Conservation (phyloP, 164 flowering plant genomes). For the Euptelea pleiosperma region DNA sequence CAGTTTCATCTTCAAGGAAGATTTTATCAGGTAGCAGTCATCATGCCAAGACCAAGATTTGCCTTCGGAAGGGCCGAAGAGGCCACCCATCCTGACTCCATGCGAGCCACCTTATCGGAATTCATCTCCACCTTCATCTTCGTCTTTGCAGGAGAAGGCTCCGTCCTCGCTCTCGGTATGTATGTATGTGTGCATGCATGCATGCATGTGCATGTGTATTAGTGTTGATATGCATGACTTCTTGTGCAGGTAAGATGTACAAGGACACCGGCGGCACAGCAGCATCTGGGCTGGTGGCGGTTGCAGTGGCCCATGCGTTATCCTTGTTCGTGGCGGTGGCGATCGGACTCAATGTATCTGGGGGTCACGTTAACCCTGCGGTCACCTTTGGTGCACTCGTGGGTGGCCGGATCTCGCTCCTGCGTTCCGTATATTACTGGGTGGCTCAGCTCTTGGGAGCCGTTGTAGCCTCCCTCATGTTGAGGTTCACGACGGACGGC, state of each 20-base stretch:
- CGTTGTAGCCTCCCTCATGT: conserved; percentile 53
- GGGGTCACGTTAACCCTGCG: conserved; percentile 67
- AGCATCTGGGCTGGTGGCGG: conserved; percentile 50
- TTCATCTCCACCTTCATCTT: conserved; percentile 55
- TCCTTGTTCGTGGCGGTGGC: conserved; percentile 56
- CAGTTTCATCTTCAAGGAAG: no score
- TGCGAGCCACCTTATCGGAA: conserved; percentile 47
- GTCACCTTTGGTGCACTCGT: conserved; percentile 57
- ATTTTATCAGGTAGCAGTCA: no score
- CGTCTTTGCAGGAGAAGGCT: conserved; percentile 63
- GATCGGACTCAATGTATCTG: conserved; percentile 50
- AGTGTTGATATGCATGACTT: no score
- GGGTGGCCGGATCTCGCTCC: conserved; percentile 50
- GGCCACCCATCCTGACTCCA: conserved; percentile 45
- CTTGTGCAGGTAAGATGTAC: conserved; percentile 12
- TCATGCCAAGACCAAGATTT: no score
- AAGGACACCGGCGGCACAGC: conserved; percentile 20
- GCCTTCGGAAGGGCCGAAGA: conserved; percentile 46
- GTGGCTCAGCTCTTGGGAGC: conserved; percentile 53
- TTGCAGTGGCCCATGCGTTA: conserved; percentile 53
- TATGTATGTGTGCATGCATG: neutral
- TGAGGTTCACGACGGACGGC: conserved; percentile 50
- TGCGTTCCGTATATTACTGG: conserved; percentile 47
- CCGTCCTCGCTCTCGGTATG: conserved; percentile 57
- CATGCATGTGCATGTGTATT: no score